These are phyloP conservation scores for Triticum timopheevii DNA, from an alignment of 176 grass and related monocot genomes.

Conservation along the genomic window DNA sequence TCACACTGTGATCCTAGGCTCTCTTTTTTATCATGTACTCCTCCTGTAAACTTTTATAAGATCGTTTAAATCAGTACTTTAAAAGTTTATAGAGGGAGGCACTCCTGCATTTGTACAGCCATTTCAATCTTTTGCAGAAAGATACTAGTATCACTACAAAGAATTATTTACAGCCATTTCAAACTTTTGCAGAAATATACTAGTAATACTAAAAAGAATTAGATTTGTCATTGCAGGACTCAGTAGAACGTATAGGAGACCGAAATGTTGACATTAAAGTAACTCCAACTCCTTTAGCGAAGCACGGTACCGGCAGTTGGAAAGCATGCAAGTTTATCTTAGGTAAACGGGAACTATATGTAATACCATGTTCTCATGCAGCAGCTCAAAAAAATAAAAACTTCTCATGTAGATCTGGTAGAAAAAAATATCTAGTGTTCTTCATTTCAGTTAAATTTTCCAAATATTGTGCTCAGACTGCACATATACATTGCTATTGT, in stretches of 20 bases:
- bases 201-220: neutral
- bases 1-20: neutral
- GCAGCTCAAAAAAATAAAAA: neutral
- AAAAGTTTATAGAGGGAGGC: too few relatives aligned
- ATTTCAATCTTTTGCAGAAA: too few relatives aligned
- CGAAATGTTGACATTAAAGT: constrained; percentile 39
- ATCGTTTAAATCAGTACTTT: too few relatives aligned
- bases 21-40: too few relatives aligned
- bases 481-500: too few relatives aligned
- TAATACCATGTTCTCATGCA: neutral
- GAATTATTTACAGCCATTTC: too few relatives aligned
- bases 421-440: neutral
- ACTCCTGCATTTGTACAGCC: too few relatives aligned
- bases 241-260: constrained; percentile 28
- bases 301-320: constrained; percentile 44
- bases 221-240: constrained; percentile 22
- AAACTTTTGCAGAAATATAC: neutral
- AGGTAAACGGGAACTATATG: constrained; percentile 21
- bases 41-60: too few relatives aligned
- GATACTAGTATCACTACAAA: too few relatives aligned
- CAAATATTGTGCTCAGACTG: too few relatives aligned
- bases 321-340: constrained; percentile 46
- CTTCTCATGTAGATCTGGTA: too few relatives aligned
- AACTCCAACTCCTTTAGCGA: neutral
- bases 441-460: neutral